Conservation (phyloP, 371 early-diverging fungal genomes). For the Saksenaea vasiformis region DNA sequence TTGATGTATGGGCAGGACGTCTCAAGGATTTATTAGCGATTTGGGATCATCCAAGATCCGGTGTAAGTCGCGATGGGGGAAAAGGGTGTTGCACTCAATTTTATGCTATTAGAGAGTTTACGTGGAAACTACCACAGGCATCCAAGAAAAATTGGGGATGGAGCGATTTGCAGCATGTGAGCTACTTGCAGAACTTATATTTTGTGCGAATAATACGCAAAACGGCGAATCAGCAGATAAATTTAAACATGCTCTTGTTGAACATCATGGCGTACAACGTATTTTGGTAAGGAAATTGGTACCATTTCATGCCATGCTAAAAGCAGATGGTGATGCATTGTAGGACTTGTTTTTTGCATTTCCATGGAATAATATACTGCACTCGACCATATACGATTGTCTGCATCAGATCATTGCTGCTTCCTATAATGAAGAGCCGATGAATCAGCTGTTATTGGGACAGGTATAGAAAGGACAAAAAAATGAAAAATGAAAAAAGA, state of each 20-base stretch:
- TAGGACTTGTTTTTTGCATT: conserved; percentile 29
- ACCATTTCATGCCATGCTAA: too few relatives aligned
- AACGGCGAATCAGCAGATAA: neutral
- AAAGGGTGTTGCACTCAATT: neutral
- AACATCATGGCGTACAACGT: neutral
- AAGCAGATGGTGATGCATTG: neutral
- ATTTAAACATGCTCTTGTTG: neutral
- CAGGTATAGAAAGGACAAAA: too few relatives aligned
- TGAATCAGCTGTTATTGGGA: neutral
- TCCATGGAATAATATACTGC: conserved; percentile 21
- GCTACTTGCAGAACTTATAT: conserved; percentile 14
- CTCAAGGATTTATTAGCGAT: neutral
- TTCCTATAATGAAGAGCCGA: neutral
- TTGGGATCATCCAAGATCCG: neutral
- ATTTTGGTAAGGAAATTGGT: conserved; percentile 13
- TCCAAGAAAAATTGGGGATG: conserved; percentile 9
- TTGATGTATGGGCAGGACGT: neutral
- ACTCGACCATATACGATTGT: conserved; percentile 16
- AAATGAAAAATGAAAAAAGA: neutral
- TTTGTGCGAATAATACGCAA: conserved; percentile 12
- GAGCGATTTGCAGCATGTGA: conserved; percentile 15
- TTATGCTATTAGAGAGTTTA: neutral
- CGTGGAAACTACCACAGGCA: neutral
- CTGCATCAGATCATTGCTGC: conserved; percentile 13
- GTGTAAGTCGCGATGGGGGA: neutral